Evolutionary conservation across 768 basidiomycete species (phyloP).

Genomic region (Mrakia blollopis): DNA sequence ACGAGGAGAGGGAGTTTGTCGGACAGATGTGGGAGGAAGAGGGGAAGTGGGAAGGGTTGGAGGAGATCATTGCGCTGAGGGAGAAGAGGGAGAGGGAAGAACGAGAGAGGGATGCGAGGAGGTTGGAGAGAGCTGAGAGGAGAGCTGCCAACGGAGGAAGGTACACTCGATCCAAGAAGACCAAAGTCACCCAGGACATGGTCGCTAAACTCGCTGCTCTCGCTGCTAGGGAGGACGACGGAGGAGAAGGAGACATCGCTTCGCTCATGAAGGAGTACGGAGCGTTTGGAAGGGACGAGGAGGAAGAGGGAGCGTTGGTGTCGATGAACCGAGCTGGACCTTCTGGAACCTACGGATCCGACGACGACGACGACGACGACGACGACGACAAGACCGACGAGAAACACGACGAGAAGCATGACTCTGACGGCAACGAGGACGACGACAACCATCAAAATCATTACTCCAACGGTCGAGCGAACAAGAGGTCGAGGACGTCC

Average conservation of each 20-base stretch:
- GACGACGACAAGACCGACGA: neutral
- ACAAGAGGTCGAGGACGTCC: neutral
- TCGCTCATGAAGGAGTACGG: neutral
- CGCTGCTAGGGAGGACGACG: neutral
- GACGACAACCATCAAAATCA: neutral
- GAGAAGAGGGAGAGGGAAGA: neutral
- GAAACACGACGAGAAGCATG: neutral
- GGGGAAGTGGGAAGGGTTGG: constrained; percentile 18
- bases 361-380: neutral
- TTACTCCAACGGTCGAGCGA: neutral
- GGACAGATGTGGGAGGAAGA: constrained; percentile 21
- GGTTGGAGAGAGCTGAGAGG: constrained; percentile 3
- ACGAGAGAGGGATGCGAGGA: neutral
- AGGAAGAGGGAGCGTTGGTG: neutral
- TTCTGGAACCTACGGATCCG: neutral
- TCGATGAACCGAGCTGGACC: neutral
- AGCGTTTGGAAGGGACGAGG: neutral
- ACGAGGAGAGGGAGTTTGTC: constrained; percentile 23
- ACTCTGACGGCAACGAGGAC: neutral
- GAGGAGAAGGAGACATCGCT: neutral
- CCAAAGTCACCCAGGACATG: constrained; percentile 12
- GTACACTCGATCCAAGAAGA: neutral
- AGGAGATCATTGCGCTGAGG: constrained; percentile 1
- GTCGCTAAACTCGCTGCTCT: constrained; percentile 1
- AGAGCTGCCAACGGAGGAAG: neutral